These are phyloP conservation scores for Fusarium sp. DNA, from an alignment of 2,329 filamentous ascomycete genomes.

Conservation along the genomic window DNA sequence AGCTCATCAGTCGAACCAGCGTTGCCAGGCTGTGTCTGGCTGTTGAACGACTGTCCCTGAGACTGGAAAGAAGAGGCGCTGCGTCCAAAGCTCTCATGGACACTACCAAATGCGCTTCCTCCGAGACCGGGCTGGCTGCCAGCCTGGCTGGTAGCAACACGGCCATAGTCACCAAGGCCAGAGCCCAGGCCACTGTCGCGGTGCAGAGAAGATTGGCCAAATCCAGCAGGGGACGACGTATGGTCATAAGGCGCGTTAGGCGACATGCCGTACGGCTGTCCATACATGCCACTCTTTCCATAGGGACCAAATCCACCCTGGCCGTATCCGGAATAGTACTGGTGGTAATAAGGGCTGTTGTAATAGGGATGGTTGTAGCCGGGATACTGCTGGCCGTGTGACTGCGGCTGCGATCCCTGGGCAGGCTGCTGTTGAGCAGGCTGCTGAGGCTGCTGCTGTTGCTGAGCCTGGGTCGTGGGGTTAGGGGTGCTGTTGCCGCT, in stretches of 20 bases:
- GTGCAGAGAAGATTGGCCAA: slow-evolving; percentile 65
- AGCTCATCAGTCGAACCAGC: slow-evolving; percentile 63
- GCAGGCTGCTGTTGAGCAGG: slow-evolving; percentile 59
- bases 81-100: slow-evolving; percentile 67
- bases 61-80: slow-evolving; percentile 66
- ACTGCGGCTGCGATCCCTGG: slow-evolving; percentile 59
- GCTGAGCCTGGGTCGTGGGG: slow-evolving; percentile 71
- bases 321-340: slow-evolving; percentile 68
- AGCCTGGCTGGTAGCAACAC: slow-evolving; percentile 62
- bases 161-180: slow-evolving; percentile 66
- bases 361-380: slow-evolving; percentile 70
- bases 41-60: slow-evolving; percentile 66
- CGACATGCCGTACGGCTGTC: slow-evolving; percentile 67
- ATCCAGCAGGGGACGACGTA: slow-evolving; percentile 64
- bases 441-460: slow-evolving; percentile 56
- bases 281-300: slow-evolving; percentile 66
- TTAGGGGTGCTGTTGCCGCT: slow-evolving; percentile 94
- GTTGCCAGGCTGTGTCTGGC: slow-evolving; percentile 59
- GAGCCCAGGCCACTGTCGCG: slow-evolving; percentile 63
- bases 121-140: slow-evolving; percentile 63
- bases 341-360: slow-evolving; percentile 71
- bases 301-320: slow-evolving; percentile 67
- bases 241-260: slow-evolving; percentile 69
- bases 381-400: slow-evolving; percentile 62
- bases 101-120: slow-evolving; percentile 63